phyloP scores from a whole-genome alignment of 2,329 filamentous ascomycete genomes.

The Thelonectria rubi region DNA sequence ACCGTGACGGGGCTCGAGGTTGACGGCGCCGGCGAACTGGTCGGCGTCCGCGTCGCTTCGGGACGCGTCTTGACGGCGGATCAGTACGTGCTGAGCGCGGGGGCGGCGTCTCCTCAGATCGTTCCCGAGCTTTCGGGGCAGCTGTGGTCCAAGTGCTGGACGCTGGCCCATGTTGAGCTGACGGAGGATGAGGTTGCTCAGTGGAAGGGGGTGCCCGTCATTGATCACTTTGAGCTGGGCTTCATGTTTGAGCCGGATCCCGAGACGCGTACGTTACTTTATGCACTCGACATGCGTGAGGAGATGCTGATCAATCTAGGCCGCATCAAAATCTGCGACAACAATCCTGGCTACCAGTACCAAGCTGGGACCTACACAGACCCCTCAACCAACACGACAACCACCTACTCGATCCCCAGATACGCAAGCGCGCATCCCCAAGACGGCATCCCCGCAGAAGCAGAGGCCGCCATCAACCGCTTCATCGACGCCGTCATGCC shows the following conservation, averaged over 20 bases:
- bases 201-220: conserved; percentile 24
- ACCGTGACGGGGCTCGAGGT: conserved; percentile 17
- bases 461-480: conserved; percentile 6
- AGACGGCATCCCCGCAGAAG: conserved; percentile 23
- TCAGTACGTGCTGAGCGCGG: conserved; percentile 22
- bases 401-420: conserved; percentile 20
- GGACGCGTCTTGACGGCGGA: conserved; percentile 18
- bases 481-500: conserved; percentile 34
- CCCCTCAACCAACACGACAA: background rate
- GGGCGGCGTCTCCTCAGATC: conserved; percentile 23
- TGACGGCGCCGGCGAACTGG: conserved; percentile 1
- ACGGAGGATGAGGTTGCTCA: conserved; percentile 20
- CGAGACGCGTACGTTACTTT: conserved; percentile 16
- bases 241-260: conserved; percentile 28
- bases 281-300: background rate
- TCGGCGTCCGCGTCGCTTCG: conserved; percentile 19
- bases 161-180: conserved; percentile 24
- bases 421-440: conserved; percentile 22
- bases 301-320: conserved; percentile 3
- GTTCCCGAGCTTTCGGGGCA: conserved; percentile 21
- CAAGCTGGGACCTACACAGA: conserved; percentile 11
- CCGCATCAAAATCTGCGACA: conserved; percentile 28
- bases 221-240: conserved; percentile 26
- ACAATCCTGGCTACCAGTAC: conserved; percentile 27
- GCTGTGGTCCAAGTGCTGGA: conserved; percentile 29